Conservation (phyloP, 148 eudicot genomes). For the Vaccinium macrocarpon region DNA sequence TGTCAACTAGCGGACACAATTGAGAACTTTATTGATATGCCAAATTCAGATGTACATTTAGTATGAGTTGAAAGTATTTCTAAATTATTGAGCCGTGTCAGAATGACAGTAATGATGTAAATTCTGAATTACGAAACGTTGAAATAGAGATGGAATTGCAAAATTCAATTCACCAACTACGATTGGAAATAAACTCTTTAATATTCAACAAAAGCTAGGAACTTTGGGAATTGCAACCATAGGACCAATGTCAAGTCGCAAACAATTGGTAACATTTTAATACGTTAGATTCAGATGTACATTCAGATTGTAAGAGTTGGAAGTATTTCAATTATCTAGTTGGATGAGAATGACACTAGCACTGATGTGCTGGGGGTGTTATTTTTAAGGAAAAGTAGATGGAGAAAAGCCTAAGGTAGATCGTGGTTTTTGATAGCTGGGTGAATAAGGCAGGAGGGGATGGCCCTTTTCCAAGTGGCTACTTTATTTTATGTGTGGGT, state of each 20-base stretch:
- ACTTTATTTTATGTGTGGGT: not conserved
- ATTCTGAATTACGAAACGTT: no score
- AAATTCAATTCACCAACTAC: no score
- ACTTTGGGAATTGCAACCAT: not conserved
- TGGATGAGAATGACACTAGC: not conserved
- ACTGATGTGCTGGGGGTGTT: not conserved
- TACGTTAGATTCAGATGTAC: not conserved
- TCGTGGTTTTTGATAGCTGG: not conserved
- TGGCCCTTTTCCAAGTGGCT: not conserved
- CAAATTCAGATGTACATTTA: no score
- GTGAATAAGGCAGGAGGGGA: not conserved
- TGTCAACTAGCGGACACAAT: no score
- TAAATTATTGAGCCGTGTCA: no score
- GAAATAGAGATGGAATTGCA: no score
- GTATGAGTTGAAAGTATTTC: no score
- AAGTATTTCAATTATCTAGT: not conserved
- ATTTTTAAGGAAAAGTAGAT: not conserved
- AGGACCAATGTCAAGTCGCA: not conserved
- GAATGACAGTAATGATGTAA: no score
- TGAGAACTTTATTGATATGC: no score
- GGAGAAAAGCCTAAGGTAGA: not conserved
- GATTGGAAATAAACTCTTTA: no score
- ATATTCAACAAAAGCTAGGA: not conserved
- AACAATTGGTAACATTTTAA: not conserved
- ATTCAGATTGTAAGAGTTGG: not conserved